Conservation (phyloP, 345 rosid genomes). For the Salix udensis region DNA sequence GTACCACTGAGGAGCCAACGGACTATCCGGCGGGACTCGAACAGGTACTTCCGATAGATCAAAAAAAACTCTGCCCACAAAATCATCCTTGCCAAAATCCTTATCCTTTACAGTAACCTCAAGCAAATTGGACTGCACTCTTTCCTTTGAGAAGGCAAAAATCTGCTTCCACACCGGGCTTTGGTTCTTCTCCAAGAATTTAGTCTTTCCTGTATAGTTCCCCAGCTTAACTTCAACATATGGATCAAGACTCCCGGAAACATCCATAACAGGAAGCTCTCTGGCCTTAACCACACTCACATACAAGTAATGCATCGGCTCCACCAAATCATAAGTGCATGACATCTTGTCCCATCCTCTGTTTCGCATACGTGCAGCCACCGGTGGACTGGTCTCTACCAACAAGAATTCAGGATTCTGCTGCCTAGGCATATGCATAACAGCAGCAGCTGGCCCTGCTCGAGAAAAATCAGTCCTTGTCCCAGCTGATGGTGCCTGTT, state of each 20-base stretch:
- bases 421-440: slow-evolving; percentile 35
- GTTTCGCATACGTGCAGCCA: slow-evolving; percentile 41
- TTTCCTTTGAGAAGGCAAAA: slow-evolving; percentile 29
- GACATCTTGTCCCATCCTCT: slow-evolving; percentile 28
- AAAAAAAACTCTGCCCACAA: slow-evolving; percentile 21
- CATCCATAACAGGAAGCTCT: slow-evolving; percentile 34
- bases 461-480: slow-evolving; percentile 31
- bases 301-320: slow-evolving; percentile 28
- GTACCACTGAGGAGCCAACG: slow-evolving; percentile 37
- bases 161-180: slow-evolving; percentile 26
- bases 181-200: slow-evolving; percentile 24
- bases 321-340: slow-evolving; percentile 31
- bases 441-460: slow-evolving; percentile 26
- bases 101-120: slow-evolving; percentile 32
- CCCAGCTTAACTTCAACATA: slow-evolving; percentile 35
- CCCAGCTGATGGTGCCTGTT: slow-evolving; percentile 16
- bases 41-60: slow-evolving; percentile 26
- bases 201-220: slow-evolving; percentile 31
- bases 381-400: slow-evolving; percentile 40
- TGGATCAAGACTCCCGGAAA: slow-evolving; percentile 32
- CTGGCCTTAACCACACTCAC: slow-evolving; percentile 31
- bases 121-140: slow-evolving; percentile 29
- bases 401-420: slow-evolving; percentile 38
- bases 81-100: slow-evolving; percentile 33
- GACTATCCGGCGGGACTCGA: slow-evolving; percentile 33